phyloP scores from a whole-genome alignment of 1,284 basidiomycete genomes.

The Uromyces viciae-fabae region DNA sequence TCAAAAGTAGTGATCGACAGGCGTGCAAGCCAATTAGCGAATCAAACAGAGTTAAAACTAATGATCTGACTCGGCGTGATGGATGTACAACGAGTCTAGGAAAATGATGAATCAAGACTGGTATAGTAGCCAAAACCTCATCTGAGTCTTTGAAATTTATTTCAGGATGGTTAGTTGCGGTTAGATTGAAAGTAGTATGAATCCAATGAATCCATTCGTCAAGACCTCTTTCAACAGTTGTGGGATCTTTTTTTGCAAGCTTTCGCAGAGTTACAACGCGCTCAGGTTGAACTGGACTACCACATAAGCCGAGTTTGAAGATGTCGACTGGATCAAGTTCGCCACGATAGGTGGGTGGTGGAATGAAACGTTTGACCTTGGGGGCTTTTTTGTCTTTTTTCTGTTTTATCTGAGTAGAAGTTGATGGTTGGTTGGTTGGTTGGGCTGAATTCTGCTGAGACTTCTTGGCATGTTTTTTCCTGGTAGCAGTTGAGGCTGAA shows the following conservation, averaged over 20 bases:
- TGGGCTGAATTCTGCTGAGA: not conserved
- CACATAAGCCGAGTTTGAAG: constrained; percentile 32
- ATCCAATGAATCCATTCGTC: constrained; percentile 42
- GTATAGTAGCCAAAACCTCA: constrained; percentile 30
- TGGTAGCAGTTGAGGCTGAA: constrained; percentile 42
- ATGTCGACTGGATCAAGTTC: constrained; percentile 42
- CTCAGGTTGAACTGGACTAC: constrained; percentile 35
- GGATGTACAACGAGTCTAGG: constrained; percentile 31
- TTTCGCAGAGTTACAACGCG: constrained; percentile 28
- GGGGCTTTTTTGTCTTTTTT: constrained; percentile 37
- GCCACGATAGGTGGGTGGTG: constrained; percentile 39
- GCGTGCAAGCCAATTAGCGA: not conserved
- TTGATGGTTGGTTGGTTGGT: not conserved
- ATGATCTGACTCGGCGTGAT: constrained; percentile 28
- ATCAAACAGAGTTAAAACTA: constrained; percentile 16
- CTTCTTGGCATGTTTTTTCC: constrained; percentile 43
- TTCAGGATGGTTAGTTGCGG: not conserved
- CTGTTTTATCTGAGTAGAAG: not conserved
- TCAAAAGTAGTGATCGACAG: constrained; percentile 16
- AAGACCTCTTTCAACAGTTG: constrained; percentile 42
- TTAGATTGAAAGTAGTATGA: not conserved
- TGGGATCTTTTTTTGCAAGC: constrained; percentile 42
- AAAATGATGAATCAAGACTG: constrained; percentile 39
- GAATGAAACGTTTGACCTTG: constrained; percentile 41
- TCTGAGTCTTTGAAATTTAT: not conserved